Base-by-base conservation (phyloP, 2,329 filamentous ascomycete genomes). In the Cyphellophora attinorum region DNA sequence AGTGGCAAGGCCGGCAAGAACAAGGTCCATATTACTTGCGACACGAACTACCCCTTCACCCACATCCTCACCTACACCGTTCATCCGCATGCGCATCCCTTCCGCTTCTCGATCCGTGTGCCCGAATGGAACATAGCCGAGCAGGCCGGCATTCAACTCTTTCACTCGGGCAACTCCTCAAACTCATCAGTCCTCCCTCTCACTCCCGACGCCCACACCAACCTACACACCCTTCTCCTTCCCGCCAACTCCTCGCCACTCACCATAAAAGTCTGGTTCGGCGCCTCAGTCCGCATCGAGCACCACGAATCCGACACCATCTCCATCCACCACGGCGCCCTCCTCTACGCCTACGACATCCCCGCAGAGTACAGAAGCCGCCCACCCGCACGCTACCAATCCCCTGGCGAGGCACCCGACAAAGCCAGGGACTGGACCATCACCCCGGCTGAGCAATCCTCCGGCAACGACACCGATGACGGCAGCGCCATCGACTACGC, bases 1-100 rank as follows among this genome's bases (percentile, higher is more conserved):
- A 8, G n/a, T n/a, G 44, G 41, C 1, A 52, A 53, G 3, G 8
- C 8, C 21, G 44, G 41, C 1, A 52, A 53, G 3, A 51, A 47
- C 27, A 41, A 55, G 12, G 61, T 72, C 6, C 57, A 48, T 1
- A 54, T 74, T 8, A 46, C 47, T 8, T 68, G 65, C 44, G 51
- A 61, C 15, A 74, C 71, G 0, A 55, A 58, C 32, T 74, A 74
- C 48, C 71, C 65, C 0, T 69, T 70, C 44, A 40, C 44, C 8
- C 49, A 61, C 31, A 41, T 40, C 3, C 49, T 69, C 3, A 42
- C 40, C 6, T 70, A 70, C 43, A 56, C 49, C 18, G 56, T 68
- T 35, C 46, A 51, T 12, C 46, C 60, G 3, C 50, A 49, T 5
- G 42, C 43, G 0, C 29, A 19, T 8, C 30, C 55, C 5, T 65